Evolutionary conservation across 225 moss, liverwort and hornwort genomes (phyloP), one percentile per base, ranked within the genome.

Genomic region (Neckera pumila): DNA sequence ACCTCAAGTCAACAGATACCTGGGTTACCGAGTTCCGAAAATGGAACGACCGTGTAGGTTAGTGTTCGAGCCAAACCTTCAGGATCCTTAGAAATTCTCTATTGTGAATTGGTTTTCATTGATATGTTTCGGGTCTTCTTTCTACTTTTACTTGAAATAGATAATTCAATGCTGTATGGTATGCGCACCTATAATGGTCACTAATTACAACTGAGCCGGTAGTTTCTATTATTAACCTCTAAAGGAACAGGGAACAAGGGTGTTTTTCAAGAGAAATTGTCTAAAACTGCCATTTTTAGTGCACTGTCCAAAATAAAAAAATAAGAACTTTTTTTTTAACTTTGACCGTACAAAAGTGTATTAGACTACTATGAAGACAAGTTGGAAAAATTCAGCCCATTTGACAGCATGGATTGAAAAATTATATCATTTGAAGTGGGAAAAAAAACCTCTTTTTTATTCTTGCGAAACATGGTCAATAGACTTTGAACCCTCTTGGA

Each of bases 41-140:
- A 71, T 96, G 95, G 96, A 78, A 94, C 81, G 95, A 95, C 80
- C 95, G 91, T 58, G 92, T 93, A 30, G 96, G 96, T 42, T 58
- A 8, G 84, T 59, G 33, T 34, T 84, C 16, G 15, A 73, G 31
- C 25, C 84, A 31, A 57, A 70, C 21, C 21, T 42, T 62, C 33
- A 33, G 40, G 28, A n/a, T 36, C 28, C 53, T 14, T 51, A 8
- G 14, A 49, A 17, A 5, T 33, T 33, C 53, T 33, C 42, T 23
- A 3, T 33, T 42, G 33, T 57, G 54, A 71, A 42, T 3, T 33
- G 22, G 3, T 16, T 57, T 84, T 57, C 22, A 31, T 23, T 47
- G 73, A 54, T 58, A 9, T 26, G 58, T 25, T 73, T 45, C 6
- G 6, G 2, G 72, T 73, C 43, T 73, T 59, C 59, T 10, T 73